A percentile compares a stretch with the other conserved stretches of the same genome.
Conservation (phyloP, 108 stramenopile genomes). For the Fragilaria radians region DNA sequence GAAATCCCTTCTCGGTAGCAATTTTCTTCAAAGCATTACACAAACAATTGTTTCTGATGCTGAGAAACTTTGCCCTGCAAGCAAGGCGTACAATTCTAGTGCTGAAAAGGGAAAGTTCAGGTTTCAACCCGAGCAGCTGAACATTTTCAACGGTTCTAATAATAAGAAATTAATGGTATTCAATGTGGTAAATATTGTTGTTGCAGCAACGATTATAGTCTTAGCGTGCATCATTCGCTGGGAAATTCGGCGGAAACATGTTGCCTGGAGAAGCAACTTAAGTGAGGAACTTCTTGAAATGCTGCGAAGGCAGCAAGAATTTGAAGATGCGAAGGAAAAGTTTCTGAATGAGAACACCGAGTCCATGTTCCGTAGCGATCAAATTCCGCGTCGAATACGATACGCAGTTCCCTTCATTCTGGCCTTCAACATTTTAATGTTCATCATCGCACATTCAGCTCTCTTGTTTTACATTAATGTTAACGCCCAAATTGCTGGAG, state of each 20-base stretch:
- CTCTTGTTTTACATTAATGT: constrained; percentile 46
- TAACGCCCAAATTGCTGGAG: constrained; percentile 46
- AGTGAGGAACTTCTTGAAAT: constrained; percentile 12
- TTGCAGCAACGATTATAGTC: constrained; percentile 18
- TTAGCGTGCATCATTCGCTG: constrained; percentile 5
- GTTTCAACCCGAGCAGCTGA: constrained; percentile 4
- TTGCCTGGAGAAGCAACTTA: constrained; percentile 21
- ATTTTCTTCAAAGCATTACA: constrained; percentile 11
- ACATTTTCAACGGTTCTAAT: constrained; percentile 2
- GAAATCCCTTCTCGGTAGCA: constrained; percentile 16
- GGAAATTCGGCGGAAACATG: constrained; percentile 14
- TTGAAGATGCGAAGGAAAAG: constrained; percentile 19
- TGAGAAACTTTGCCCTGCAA: constrained; percentile 23
- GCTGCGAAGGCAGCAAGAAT: constrained; percentile 18
- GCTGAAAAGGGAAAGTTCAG: constrained; percentile 9
- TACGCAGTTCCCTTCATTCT: constrained; percentile 46
- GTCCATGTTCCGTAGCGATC: constrained; percentile 30
- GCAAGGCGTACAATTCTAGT: constrained; percentile 16
- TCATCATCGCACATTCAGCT: constrained; percentile 51
- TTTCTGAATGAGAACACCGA: constrained; percentile 36
- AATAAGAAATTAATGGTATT: constrained; percentile 9
- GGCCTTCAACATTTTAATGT: constrained; percentile 50
- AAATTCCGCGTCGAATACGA: constrained; percentile 33
- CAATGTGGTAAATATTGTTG: constrained; percentile 26
- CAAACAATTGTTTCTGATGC: constrained; percentile 18